Percentiles rank a stretch among this genome's conserved stretches.
phyloP scores from a whole-genome alignment of 768 basidiomycete genomes.

The Amanita muscaria region DNA sequence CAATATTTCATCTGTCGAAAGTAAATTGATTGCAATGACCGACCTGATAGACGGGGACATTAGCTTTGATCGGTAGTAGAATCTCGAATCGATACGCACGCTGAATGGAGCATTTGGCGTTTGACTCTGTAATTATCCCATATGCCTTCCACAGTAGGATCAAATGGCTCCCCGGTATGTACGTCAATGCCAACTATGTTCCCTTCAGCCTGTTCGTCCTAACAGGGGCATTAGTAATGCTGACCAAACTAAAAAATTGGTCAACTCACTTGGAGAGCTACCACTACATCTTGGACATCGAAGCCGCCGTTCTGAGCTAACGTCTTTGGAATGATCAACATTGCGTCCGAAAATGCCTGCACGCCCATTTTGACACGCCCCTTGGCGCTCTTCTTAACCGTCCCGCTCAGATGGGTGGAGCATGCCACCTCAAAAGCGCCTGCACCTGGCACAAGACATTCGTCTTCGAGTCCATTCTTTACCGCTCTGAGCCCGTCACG shows the following conservation, averaged over 20 bases:
- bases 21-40: constrained; percentile 89
- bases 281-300: constrained; percentile 93
- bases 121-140: constrained; percentile 99
- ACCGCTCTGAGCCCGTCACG: constrained; percentile 94
- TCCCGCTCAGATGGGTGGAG: constrained; percentile 70
- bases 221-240: background rate
- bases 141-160: constrained; percentile 90
- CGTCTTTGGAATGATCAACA: constrained; percentile 94
- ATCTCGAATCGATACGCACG: constrained; percentile 28
- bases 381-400: constrained; percentile 79
- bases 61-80: constrained; percentile 15
- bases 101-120: constrained; percentile 98
- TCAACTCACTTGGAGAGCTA: constrained; percentile 67
- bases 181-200: constrained; percentile 88
- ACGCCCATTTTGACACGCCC: constrained; percentile 96
- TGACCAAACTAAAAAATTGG: background rate
- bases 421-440: constrained; percentile 97
- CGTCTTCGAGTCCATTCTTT: constrained; percentile 94
- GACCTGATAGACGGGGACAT: constrained; percentile 46
- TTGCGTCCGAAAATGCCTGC: constrained; percentile 91
- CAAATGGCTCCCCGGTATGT: constrained; percentile 90
- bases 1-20: constrained; percentile 95
- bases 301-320: constrained; percentile 93
- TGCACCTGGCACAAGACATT: constrained; percentile 84
- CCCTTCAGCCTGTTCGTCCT: constrained; percentile 95